Evolutionary conservation across 2,329 filamentous ascomycete genomes (phyloP).

Genomic region (Fusarium sp.): DNA sequence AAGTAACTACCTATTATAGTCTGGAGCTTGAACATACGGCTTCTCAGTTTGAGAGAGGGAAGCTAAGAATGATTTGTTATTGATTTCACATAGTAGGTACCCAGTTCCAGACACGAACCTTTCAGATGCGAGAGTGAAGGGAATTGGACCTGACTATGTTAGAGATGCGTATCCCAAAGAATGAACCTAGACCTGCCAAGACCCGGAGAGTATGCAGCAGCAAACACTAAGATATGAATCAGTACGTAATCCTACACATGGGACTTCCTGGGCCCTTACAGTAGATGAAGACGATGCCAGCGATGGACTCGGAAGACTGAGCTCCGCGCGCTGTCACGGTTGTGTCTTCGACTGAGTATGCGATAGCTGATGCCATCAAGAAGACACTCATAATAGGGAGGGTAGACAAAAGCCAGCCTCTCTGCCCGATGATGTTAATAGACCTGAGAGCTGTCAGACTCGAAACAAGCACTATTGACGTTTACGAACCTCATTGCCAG

Average conservation of each 20-base stretch:
- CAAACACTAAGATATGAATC: slow-evolving; percentile 48
- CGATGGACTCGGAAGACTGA: slow-evolving; percentile 2
- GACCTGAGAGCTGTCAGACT: slow-evolving; percentile 32
- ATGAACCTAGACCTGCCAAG: slow-evolving; percentile 42
- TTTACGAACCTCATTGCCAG: slow-evolving; percentile 47
- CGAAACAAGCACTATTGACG: accelerated
- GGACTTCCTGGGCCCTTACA: background rate
- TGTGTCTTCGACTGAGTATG: slow-evolving; percentile 29
- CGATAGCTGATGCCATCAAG: slow-evolving; percentile 24
- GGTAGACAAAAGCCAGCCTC: slow-evolving; percentile 58
- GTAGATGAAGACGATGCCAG: slow-evolving; percentile 34
- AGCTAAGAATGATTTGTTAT: slow-evolving; percentile 45
- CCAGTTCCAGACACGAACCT: background rate
- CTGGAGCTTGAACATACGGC: slow-evolving; percentile 42
- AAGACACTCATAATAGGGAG: slow-evolving; percentile 55
- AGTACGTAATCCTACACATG: background rate
- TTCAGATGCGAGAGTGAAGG: slow-evolving; percentile 64
- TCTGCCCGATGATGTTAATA: slow-evolving; percentile 54
- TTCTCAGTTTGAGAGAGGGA: slow-evolving; percentile 62
- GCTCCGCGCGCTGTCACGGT: background rate
- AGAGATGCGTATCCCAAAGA: background rate
- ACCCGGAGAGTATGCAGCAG: slow-evolving; percentile 56
- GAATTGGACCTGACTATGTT: slow-evolving; percentile 51
- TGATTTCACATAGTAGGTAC: accelerated
- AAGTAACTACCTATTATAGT: accelerated